Evolutionary conservation across 768 basidiomycete genomes (phyloP).

Genomic region (Russula earlei): DNA sequence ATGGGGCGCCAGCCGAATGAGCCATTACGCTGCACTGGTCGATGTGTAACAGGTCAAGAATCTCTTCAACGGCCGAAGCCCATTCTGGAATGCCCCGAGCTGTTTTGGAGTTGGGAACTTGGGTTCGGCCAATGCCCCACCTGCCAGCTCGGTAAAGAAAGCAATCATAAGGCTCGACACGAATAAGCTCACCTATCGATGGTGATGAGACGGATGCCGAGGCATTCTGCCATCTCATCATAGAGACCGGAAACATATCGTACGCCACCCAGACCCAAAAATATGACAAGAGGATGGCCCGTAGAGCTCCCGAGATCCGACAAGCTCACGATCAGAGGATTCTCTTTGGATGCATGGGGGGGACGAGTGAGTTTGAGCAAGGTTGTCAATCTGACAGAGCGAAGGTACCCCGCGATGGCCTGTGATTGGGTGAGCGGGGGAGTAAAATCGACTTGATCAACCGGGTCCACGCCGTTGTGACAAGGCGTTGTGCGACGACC

Average conservation of each 20-base stretch:
- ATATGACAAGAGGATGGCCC: slow-evolving; percentile 86
- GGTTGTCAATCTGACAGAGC: slow-evolving; percentile 78
- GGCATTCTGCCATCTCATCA: slow-evolving; percentile 88
- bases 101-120: slow-evolving; percentile 51
- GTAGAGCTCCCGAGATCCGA: slow-evolving; percentile 81
- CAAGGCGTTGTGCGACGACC: not conserved
- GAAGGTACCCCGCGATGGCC: slow-evolving; percentile 77
- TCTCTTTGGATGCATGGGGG: slow-evolving; percentile 66
- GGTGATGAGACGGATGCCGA: slow-evolving; percentile 83
- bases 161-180: not conserved
- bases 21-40: slow-evolving; percentile 83
- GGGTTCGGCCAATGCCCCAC: slow-evolving; percentile 90
- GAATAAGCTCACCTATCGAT: slow-evolving; percentile 64
- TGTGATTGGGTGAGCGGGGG: slow-evolving; percentile 48
- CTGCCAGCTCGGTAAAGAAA: slow-evolving; percentile 31
- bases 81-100: slow-evolving; percentile 81
- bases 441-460: slow-evolving; percentile 30
- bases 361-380: slow-evolving; percentile 68
- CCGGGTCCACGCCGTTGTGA: slow-evolving; percentile 18
- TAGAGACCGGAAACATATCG: slow-evolving; percentile 92
- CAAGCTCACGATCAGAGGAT: slow-evolving; percentile 78
- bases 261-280: slow-evolving; percentile 89
- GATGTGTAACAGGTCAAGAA: slow-evolving; percentile 72
- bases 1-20: slow-evolving; percentile 92
- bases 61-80: slow-evolving; percentile 84